Evolutionary conservation across 169 alveolate species (phyloP), one percentile per base, ranked within the genome.

Genomic region (Perkinsus marinus): DNA sequence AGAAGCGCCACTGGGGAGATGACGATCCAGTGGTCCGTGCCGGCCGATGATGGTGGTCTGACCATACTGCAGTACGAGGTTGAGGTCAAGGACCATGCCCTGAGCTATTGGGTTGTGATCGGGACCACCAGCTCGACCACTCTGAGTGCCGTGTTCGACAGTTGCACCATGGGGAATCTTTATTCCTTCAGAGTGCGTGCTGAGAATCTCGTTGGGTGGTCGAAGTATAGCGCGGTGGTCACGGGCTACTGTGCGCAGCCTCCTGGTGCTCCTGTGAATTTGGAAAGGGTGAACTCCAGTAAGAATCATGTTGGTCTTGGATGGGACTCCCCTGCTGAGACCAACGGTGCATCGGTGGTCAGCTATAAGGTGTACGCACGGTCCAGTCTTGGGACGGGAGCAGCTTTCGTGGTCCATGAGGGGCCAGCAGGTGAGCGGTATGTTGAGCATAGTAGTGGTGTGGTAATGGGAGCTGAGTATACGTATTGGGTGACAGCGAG

Each of bases 161-260:
- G 57, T 69, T 90, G 91, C 91, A 30, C 43, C 79, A 30, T 37
- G 69, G 91, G 91, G 41, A 39, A 39, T 47, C 43, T 47, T 36
- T 47, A 39, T 30, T 90, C 57, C 91, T 90, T 90, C 91, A 22
- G 57, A 22, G 91, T 90, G 36, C 91, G 91, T 30, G 91, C 91
- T 36, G 41, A 90, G 69, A 90, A 90, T 39, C 79, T 47, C 38
- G 91, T 90, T 39, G 43, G 39, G 36, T 90, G 91, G 91, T 43
- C 79, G 30, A 22, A 30, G 3, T 90, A 90, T 39, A 22, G 68
- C 79, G 13, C 91, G 38, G 91, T 39, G 2, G 91, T 39, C 2
- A 57, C 43, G 43, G 91, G 91, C 68, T 39, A 43, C 34, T 90
- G 91, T 43, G 91, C 91, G 39, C 43, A 38, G 39, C 79, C 57